Evolutionary conservation across 2,329 filamentous ascomycete species (phyloP).

Genomic region (Basipetospora sp.): DNA sequence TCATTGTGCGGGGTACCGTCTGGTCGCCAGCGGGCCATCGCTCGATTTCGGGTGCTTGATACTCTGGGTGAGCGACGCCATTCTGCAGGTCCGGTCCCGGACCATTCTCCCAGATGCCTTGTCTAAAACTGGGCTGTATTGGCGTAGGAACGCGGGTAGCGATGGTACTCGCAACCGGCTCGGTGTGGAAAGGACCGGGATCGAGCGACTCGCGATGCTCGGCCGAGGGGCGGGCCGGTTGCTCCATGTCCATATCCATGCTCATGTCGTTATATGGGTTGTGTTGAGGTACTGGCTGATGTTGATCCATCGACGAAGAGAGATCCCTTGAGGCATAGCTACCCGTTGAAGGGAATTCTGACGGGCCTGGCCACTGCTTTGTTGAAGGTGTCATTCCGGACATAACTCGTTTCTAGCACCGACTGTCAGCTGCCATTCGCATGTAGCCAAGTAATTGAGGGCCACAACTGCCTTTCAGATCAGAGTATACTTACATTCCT

Average conservation of each 20-base stretch:
- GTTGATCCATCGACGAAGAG: no score
- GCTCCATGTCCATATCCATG: constrained; percentile 36
- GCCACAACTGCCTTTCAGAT: no score
- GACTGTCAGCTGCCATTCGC: background rate
- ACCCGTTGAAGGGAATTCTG: constrained; percentile 15
- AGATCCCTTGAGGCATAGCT: no score
- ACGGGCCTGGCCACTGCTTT: constrained; percentile 18
- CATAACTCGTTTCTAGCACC: constrained; percentile 36
- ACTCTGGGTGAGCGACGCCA: constrained; percentile 9
- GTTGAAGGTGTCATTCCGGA: constrained; percentile 34
- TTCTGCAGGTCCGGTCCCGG: no score
- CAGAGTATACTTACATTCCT: constrained; percentile 8
- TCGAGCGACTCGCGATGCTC: no score
- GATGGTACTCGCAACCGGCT: constrained; percentile 10
- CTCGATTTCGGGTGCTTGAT: no score
- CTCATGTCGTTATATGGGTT: constrained; percentile 25
- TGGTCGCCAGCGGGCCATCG: constrained; percentile 15
- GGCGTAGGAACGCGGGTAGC: constrained; percentile 42
- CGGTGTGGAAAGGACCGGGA: constrained; percentile 9
- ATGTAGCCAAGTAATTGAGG: no score
- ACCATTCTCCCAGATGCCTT: no score
- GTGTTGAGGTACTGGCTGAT: no score
- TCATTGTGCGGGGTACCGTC: constrained; percentile 34
- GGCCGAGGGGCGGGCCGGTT: constrained; percentile 6
- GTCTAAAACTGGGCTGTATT: constrained; percentile 40